phyloP scores from a whole-genome alignment of 1,284 basidiomycete genomes.

The Fomitopsis pinicola region DNA sequence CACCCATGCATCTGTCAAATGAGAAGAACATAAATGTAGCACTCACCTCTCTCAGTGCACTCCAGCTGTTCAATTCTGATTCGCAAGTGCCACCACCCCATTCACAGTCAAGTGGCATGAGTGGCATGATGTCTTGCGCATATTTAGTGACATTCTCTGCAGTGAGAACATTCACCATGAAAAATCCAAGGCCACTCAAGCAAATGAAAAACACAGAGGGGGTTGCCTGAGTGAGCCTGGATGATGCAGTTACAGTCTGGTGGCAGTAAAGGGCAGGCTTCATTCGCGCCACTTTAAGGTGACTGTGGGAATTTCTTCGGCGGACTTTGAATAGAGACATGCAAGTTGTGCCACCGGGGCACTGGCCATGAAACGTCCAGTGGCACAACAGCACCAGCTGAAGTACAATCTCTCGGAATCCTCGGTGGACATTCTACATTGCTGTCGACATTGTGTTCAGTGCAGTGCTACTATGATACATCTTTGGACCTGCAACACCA shows the following conservation, averaged over 20 bases:
- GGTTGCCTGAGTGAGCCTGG: background rate
- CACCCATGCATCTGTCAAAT: too few relatives aligned
- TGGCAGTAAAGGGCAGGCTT: background rate
- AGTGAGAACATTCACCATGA: slow-evolving; percentile 6
- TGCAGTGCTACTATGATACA: too few relatives aligned
- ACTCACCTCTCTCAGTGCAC: slow-evolving; percentile 17
- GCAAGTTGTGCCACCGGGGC: too few relatives aligned
- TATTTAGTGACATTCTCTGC: slow-evolving; percentile 7
- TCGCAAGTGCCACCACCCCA: slow-evolving; percentile 11
- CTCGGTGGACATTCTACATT: too few relatives aligned
- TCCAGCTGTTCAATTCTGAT: slow-evolving; percentile 18
- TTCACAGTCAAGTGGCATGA: slow-evolving; percentile 11
- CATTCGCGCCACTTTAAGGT: background rate
- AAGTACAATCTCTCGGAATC: too few relatives aligned
- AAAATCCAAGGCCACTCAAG: background rate
- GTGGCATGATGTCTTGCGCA: slow-evolving; percentile 14
- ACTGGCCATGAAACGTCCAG: too few relatives aligned
- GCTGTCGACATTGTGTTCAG: too few relatives aligned
- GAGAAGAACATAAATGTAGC: background rate
- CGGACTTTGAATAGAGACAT: background rate
- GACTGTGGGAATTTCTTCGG: background rate
- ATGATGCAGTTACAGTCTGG: background rate
- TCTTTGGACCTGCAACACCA: too few relatives aligned
- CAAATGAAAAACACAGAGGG: background rate
- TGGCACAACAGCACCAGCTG: too few relatives aligned